These are phyloP conservation scores for Blastocystis sp. DNA, from an alignment of 352 stramenopile species.

Conservation along the genomic window DNA sequence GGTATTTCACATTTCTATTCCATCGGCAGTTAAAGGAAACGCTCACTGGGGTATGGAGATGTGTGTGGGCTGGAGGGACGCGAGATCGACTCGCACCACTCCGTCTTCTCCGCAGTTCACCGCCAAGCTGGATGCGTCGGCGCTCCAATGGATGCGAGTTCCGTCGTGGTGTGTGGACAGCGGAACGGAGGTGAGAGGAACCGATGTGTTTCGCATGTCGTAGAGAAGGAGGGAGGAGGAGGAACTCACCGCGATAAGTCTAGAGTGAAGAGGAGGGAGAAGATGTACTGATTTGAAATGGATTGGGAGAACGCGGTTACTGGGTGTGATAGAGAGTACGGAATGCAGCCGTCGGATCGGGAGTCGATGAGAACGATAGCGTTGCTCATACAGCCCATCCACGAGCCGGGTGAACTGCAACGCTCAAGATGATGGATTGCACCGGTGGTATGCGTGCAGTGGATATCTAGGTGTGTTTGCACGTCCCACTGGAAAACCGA, in stretches of 20 bases:
- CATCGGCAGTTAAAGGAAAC: neutral
- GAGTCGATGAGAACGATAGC: conserved; percentile 2
- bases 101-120: conserved; percentile 5
- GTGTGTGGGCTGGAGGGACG: no score
- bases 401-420: neutral
- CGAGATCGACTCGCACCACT: no score
- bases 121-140: neutral
- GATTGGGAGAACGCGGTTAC: conserved; percentile 25
- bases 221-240: conserved; percentile 3
- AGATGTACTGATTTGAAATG: neutral
- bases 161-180: neutral
- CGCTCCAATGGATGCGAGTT: conserved; percentile 9
- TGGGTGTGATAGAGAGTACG: neutral
- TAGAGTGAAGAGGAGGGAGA: neutral
- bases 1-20: conserved; percentile 30
- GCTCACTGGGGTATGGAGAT: neutral
- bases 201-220: neutral
- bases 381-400: conserved; percentile 1
- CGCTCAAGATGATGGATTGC: conserved; percentile 17
- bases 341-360: neutral
- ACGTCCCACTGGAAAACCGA: conserved; percentile 53
- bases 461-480: conserved; percentile 29
- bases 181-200: neutral
- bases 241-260: conserved; percentile 14
- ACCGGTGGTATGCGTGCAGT: neutral